A percentile compares a stretch with the other conserved stretches of the same genome.
Conservation (phyloP, 176 grass and related monocot genomes). For the Ananas comosus region DNA sequence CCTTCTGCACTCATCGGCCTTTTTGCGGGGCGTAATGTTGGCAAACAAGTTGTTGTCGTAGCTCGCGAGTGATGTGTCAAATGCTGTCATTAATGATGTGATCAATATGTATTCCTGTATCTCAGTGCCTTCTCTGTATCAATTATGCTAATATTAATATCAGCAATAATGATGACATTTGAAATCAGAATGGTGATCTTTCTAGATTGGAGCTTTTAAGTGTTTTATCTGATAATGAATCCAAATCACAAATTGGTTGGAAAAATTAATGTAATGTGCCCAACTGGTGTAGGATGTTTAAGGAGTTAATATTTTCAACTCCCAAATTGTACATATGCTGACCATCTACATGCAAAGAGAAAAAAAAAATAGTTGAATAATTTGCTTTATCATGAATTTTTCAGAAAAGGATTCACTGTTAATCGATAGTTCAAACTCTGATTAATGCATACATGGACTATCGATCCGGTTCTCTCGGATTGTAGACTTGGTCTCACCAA, state of each 20-base stretch:
- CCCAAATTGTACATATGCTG: not conserved
- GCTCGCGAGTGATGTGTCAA: constrained; percentile 16
- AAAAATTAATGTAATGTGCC: not conserved
- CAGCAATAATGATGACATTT: not conserved
- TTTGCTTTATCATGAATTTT: too few species aligned
- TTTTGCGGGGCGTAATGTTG: constrained; percentile 51
- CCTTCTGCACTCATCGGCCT: constrained; percentile 43
- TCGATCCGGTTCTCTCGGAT: too few species aligned
- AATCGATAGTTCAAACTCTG: too few species aligned
- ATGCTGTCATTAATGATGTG: not conserved
- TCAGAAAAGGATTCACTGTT: too few species aligned
- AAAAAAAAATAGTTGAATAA: too few species aligned
- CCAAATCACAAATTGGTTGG: not conserved
- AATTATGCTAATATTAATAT: not conserved
- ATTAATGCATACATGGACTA: too few species aligned
- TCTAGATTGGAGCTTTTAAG: not conserved
- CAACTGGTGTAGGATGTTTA: not conserved
- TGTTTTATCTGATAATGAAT: not conserved
- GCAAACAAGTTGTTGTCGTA: constrained; percentile 58
- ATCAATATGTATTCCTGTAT: not conserved
- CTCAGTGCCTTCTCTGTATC: not conserved
- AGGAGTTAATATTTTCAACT: not conserved
- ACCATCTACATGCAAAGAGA: too few species aligned
- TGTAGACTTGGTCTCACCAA: too few species aligned
- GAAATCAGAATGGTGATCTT: not conserved